Conservation (phyloP, 495 filamentous ascomycete species). For the Venustampulla echinocandica region DNA sequence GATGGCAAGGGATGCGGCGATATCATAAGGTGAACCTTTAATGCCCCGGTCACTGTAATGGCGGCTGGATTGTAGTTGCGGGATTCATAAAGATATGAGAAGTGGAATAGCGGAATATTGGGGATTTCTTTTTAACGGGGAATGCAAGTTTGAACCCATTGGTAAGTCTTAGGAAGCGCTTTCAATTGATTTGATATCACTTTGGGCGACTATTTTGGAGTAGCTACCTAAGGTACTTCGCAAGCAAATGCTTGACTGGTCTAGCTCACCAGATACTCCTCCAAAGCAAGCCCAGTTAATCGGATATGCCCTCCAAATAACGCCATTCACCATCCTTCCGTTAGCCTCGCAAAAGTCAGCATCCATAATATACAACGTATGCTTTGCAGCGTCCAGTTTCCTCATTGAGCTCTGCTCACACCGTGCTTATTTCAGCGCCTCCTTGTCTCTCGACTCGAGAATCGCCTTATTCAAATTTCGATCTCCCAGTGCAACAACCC, state of each 20-base stretch:
- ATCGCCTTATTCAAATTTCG: constrained; percentile 41
- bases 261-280: too few relatives aligned
- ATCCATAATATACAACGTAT: not conserved
- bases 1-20: not conserved
- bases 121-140: not conserved
- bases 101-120: not conserved
- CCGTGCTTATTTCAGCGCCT: not conserved
- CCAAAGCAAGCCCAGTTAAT: too few relatives aligned
- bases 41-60: not conserved
- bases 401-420: not conserved
- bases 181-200: too few relatives aligned
- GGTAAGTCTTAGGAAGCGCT: too few relatives aligned
- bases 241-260: too few relatives aligned
- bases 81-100: not conserved
- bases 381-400: not conserved
- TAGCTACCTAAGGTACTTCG: too few relatives aligned
- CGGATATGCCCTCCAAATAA: not conserved
- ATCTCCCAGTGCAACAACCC: constrained; percentile 44
- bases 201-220: too few relatives aligned
- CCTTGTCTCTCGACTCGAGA: constrained; percentile 33
- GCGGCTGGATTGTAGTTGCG: not conserved
- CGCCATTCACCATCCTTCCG: not conserved
- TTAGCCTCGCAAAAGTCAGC: not conserved
- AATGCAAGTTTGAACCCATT: not conserved
- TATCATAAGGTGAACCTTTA: too few relatives aligned